These are phyloP conservation scores for Calocera cornea DNA, from an alignment of 768 basidiomycete species.

Conservation along the genomic window DNA sequence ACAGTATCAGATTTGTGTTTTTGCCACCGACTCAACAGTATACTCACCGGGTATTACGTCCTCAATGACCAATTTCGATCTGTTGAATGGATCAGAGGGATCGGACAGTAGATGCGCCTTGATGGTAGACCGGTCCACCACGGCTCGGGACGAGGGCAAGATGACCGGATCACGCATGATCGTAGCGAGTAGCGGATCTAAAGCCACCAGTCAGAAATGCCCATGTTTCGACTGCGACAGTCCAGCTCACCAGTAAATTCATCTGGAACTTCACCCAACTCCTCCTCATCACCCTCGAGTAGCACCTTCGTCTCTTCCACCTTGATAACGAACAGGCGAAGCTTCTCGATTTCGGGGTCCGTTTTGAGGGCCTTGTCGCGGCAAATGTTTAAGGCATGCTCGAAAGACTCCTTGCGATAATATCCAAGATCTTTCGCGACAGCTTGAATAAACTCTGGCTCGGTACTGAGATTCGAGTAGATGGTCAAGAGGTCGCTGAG, in stretches of 20 bases:
- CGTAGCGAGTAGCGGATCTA: constrained; percentile 81
- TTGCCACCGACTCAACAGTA: not conserved
- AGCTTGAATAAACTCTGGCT: constrained; percentile 63
- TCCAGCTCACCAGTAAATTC: constrained; percentile 69
- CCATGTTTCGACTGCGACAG: constrained; percentile 9
- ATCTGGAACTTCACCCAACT: constrained; percentile 84
- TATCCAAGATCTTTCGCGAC: constrained; percentile 92
- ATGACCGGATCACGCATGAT: constrained; percentile 93
- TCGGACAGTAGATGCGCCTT: constrained; percentile 89
- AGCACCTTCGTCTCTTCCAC: constrained; percentile 73
- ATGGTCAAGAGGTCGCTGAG: constrained; percentile 81
- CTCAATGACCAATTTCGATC: constrained; percentile 62
- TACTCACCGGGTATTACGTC: constrained; percentile 62
- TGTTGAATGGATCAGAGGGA: constrained; percentile 89
- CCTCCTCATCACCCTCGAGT: constrained; percentile 74
- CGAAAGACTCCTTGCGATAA: constrained; percentile 74
- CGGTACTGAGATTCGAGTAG: constrained; percentile 74
- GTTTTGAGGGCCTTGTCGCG: constrained; percentile 53
- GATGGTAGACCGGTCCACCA: constrained; percentile 83
- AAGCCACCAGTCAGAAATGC: constrained; percentile 10
- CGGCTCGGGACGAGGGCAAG: constrained; percentile 64
- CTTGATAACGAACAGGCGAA: constrained; percentile 56
- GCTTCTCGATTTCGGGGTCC: constrained; percentile 55
- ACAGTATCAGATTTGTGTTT: constrained; percentile 16
- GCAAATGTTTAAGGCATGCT: constrained; percentile 57